phyloP scores from a whole-genome alignment of 192 early-diverging fungal species.

The Thoreauomyces humboldtii region DNA sequence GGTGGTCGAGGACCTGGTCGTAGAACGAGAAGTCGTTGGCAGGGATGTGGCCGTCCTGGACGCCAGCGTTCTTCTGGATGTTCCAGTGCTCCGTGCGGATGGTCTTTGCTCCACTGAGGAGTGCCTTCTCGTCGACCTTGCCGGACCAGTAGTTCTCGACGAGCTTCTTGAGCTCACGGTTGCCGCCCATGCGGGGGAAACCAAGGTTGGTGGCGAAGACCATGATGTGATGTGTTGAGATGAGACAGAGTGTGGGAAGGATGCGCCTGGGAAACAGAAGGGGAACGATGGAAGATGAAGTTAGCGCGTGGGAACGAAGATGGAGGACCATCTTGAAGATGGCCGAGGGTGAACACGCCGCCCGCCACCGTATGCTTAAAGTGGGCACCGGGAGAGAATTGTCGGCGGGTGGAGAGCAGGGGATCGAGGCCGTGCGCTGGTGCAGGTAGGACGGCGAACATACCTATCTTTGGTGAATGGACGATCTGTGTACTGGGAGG shows the following conservation, averaged over 20 bases:
- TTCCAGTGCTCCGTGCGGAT: slow-evolving; percentile 54
- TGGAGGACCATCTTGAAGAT: too few species aligned
- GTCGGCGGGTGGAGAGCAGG: too few species aligned
- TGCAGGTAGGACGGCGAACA: too few species aligned
- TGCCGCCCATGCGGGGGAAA: slow-evolving; percentile 91
- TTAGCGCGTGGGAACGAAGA: too few species aligned
- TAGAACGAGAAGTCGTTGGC: slow-evolving; percentile 95
- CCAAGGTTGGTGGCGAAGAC: slow-evolving; percentile 52
- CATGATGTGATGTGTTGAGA: slow-evolving; percentile 11
- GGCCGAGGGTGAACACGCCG: too few species aligned
- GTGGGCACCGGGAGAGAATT: too few species aligned
- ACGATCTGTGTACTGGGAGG: too few species aligned
- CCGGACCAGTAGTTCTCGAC: slow-evolving; percentile 92
- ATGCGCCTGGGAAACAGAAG: neutral
- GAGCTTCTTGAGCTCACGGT: slow-evolving; percentile 94
- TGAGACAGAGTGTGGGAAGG: neutral
- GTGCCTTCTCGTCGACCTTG: slow-evolving; percentile 72
- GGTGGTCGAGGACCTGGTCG: slow-evolving; percentile 79
- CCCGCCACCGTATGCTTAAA: too few species aligned
- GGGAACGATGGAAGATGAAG: neutral
- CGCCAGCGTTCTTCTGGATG: slow-evolving; percentile 67
- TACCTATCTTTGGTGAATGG: too few species aligned
- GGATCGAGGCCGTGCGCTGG: too few species aligned
- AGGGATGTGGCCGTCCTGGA: slow-evolving; percentile 73
- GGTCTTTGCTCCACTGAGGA: slow-evolving; percentile 63